Conservation (phyloP, 208 protist species). For the Trichomonas tenax region DNA sequence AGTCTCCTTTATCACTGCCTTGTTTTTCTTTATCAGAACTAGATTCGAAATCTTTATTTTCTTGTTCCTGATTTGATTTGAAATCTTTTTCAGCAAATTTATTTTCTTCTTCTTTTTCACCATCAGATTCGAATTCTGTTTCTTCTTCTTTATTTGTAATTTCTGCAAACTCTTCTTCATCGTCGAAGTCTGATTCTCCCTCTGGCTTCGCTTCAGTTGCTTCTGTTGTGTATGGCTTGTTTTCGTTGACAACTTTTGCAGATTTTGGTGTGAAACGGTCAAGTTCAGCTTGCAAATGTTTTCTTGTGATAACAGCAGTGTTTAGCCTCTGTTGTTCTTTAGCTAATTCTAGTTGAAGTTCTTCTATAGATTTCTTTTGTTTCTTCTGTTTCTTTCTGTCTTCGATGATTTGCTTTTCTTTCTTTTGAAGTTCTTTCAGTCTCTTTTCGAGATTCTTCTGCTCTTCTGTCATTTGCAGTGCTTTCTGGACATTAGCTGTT, state of each 20-base stretch:
- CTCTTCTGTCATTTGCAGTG: neutral
- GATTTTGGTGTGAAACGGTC: neutral
- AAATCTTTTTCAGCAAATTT: neutral
- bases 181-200: neutral
- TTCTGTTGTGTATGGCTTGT: neutral
- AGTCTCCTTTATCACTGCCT: neutral
- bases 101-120: neutral
- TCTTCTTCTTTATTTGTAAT: neutral
- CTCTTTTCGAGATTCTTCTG: neutral
- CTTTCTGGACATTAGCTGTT: neutral
- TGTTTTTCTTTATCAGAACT: neutral
- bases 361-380: neutral
- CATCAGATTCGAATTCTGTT: neutral
- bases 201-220: neutral
- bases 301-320: neutral
- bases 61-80: neutral
- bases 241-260: neutral
- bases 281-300: neutral
- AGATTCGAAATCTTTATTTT: neutral
- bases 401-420: neutral
- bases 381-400: neutral
- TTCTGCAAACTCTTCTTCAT: neutral
- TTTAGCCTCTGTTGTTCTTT: neutral
- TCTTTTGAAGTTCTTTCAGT: neutral
- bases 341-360: neutral